Conservation (phyloP, 139 green algal species). For the Volvox reticuliferus region DNA sequence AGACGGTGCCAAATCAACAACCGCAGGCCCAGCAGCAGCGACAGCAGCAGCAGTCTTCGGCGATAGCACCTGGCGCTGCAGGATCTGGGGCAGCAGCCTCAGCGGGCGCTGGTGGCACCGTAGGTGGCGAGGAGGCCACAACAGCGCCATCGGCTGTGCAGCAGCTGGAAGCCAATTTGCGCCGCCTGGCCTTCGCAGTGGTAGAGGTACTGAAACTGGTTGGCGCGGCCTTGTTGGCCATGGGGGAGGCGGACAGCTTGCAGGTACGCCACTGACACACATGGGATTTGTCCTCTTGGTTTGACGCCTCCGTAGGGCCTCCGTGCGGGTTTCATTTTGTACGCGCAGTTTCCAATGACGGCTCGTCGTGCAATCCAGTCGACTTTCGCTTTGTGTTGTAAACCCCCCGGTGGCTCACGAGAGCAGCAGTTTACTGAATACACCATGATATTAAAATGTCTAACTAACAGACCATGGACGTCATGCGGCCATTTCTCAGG, state of each 20-base stretch:
- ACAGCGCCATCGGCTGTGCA: neutral
- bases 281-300: no score
- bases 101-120: neutral
- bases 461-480: no score
- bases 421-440: no score
- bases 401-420: no score
- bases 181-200: slow-evolving; percentile 34
- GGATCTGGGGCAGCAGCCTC: neutral
- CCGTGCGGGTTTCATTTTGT: no score
- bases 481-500: neutral
- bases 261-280: neutral
- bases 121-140: neutral
- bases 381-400: no score
- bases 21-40: neutral
- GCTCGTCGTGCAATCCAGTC: no score
- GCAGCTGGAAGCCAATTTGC: slow-evolving; percentile 27
- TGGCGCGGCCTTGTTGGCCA: slow-evolving; percentile 21
- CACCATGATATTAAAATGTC: no score
- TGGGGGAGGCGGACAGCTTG: slow-evolving; percentile 35
- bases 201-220: slow-evolving; percentile 42
- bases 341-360: no score
- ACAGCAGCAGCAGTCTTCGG: slow-evolving; percentile 1
- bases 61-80: neutral
- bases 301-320: no score
- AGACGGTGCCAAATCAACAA: no score